A percentile compares a stretch with the other conserved stretches of the same genome.
These are phyloP conservation scores for Angomonas desouzai DNA, from an alignment of 208 protist genomes.

Conservation along the genomic window DNA sequence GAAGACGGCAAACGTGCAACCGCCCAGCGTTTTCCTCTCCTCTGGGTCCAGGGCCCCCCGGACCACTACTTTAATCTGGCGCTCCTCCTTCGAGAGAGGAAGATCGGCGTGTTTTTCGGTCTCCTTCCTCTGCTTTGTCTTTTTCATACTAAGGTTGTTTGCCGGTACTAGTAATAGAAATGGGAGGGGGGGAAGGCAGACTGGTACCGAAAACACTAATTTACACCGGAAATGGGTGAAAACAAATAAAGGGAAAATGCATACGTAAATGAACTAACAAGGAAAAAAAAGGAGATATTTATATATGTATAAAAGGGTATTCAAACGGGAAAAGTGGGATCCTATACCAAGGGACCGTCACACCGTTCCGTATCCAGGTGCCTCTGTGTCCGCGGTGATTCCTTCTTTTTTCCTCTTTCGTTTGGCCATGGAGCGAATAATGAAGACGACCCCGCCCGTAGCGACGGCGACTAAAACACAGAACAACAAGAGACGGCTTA, in stretches of 20 bases:
- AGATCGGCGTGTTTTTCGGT: not conserved
- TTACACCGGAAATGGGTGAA: no score
- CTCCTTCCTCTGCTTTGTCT: not conserved
- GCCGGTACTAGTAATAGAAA: not conserved
- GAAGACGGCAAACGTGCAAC: not conserved
- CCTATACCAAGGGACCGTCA: no score
- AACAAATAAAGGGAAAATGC: slow-evolving; percentile 2
- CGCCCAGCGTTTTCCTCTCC: not conserved
- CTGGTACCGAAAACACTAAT: not conserved
- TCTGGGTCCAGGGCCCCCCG: not conserved
- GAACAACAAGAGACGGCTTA: slow-evolving; percentile 25
- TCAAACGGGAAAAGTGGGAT: no score
- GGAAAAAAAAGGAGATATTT: slow-evolving; percentile 12
- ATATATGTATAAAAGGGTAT: no score
- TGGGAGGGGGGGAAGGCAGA: not conserved
- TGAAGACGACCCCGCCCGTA: slow-evolving; percentile 15
- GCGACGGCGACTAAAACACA: slow-evolving; percentile 21
- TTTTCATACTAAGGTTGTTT: not conserved
- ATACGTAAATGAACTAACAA: not conserved
- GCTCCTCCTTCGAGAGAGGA: not conserved
- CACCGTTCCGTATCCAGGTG: not conserved
- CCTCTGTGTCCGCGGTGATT: not conserved
- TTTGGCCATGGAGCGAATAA: slow-evolving; percentile 21
- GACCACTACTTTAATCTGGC: not conserved
- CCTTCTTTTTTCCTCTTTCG: slow-evolving; percentile 23